A percentile compares a stretch with the other conserved stretches of the same genome.
These are phyloP conservation scores for Leptomonas pyrrhocoris DNA, from an alignment of 208 protist genomes.

Conservation along the genomic window DNA sequence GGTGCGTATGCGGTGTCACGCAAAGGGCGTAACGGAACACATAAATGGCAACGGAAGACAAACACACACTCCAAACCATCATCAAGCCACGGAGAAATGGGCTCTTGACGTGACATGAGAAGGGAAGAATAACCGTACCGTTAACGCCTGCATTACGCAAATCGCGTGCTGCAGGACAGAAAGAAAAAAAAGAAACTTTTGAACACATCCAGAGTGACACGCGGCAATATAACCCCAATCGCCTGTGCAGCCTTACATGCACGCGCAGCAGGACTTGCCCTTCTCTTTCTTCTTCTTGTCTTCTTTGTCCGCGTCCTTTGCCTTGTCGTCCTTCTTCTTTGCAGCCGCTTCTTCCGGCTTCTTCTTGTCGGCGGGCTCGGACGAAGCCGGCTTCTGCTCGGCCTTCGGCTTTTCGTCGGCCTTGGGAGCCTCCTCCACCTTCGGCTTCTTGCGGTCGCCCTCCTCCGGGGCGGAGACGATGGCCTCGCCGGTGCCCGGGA, in stretches of 20 bases:
- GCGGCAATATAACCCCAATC: not conserved
- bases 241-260: conserved; percentile 18
- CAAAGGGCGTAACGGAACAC: too few species aligned
- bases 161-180: too few species aligned
- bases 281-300: conserved; percentile 14
- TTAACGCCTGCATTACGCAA: too few species aligned
- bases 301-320: not conserved
- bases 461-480: conserved; percentile 14
- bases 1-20: not conserved
- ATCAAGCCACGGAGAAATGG: too few species aligned
- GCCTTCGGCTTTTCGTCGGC: not conserved
- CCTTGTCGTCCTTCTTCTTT: not conserved
- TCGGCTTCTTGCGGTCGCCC: conserved; percentile 21
- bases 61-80: conserved; percentile 1
- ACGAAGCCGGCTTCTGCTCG: not conserved
- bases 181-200: not conserved
- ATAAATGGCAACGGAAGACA: not conserved
- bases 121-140: conserved; percentile 1
- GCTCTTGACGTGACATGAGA: not conserved
- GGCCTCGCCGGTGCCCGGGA: conserved; percentile 33
- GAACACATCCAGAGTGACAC: too few species aligned
- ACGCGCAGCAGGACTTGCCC: conserved; percentile 26
- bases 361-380: not conserved
- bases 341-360: not conserved
- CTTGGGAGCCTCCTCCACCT: conserved; percentile 1